Evolutionary conservation across 495 filamentous ascomycete species (phyloP).

Genomic region (Daldinia childiae): DNA sequence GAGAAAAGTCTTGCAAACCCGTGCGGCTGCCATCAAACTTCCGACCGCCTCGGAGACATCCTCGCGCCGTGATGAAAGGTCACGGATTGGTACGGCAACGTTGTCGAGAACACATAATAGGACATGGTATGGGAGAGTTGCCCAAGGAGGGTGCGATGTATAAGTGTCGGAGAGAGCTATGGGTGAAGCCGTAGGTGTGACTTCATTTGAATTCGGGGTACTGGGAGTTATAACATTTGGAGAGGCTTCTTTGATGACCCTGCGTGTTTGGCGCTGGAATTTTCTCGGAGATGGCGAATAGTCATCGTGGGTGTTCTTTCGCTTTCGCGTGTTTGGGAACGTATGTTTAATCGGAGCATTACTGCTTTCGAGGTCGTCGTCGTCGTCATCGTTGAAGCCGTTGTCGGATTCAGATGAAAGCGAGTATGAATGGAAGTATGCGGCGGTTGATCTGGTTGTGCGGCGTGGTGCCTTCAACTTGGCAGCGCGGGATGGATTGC

Average conservation of each 20-base stretch:
- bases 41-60: conserved; percentile 48
- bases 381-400: background rate
- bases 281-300: conserved; percentile 17
- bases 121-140: conserved; percentile 75
- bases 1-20: conserved; percentile 70
- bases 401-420: conserved; percentile 12
- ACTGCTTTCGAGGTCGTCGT: background rate
- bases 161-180: background rate
- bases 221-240: conserved; percentile 3
- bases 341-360: background rate
- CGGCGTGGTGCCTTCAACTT: conserved; percentile 39
- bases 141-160: conserved; percentile 69
- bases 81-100: conserved; percentile 69
- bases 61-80: conserved; percentile 55
- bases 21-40: conserved; percentile 70
- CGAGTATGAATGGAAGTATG: conserved; percentile 27
- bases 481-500: conserved; percentile 39
- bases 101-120: conserved; percentile 73
- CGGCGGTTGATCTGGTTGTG: conserved; percentile 33
- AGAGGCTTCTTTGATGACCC: background rate
- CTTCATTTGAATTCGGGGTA: conserved; percentile 21
- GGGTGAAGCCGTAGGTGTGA: conserved; percentile 6
- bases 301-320: conserved; percentile 22
- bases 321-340: conserved; percentile 19
- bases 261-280: conserved; percentile 8